These are phyloP conservation scores for Acanthamoeba healyi DNA, from an alignment of 208 protist genomes.

Conservation along the genomic window DNA sequence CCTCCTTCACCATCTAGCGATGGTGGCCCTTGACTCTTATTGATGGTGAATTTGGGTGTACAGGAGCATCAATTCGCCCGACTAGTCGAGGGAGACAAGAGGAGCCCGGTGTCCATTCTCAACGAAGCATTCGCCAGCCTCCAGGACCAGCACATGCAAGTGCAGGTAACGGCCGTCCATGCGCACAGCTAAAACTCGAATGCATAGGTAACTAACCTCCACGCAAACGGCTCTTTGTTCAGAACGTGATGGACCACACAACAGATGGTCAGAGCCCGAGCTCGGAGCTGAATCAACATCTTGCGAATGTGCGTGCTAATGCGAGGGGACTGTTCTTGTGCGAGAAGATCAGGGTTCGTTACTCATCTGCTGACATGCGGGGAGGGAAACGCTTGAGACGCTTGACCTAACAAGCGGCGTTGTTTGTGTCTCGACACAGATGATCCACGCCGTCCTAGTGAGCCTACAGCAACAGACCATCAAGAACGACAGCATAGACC, in stretches of 20 bases:
- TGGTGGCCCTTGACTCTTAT: not conserved
- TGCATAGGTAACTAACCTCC: not conserved
- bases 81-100: not conserved
- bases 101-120: not conserved
- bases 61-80: conserved; percentile 58
- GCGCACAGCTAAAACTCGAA: too few relatives aligned
- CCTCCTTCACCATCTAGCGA: too few relatives aligned
- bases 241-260: too few relatives aligned
- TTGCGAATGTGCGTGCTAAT: not conserved
- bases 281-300: not conserved
- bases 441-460: not conserved
- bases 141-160: not conserved
- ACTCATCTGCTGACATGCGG: not conserved
- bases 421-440: not conserved
- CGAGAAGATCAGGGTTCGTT: conserved; percentile 48
- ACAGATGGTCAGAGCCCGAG: not conserved
- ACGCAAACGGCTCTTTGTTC: not conserved
- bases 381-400: too few relatives aligned
- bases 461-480: not conserved
- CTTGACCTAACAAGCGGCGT: not conserved
- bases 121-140: conserved; percentile 7
- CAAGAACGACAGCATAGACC: not conserved
- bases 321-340: conserved; percentile 5
- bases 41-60: not conserved
- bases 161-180: conserved; percentile 20